These are phyloP conservation scores for Talaromyces borbonicus DNA, from an alignment of 495 filamentous ascomycete species.

Conservation along the genomic window DNA sequence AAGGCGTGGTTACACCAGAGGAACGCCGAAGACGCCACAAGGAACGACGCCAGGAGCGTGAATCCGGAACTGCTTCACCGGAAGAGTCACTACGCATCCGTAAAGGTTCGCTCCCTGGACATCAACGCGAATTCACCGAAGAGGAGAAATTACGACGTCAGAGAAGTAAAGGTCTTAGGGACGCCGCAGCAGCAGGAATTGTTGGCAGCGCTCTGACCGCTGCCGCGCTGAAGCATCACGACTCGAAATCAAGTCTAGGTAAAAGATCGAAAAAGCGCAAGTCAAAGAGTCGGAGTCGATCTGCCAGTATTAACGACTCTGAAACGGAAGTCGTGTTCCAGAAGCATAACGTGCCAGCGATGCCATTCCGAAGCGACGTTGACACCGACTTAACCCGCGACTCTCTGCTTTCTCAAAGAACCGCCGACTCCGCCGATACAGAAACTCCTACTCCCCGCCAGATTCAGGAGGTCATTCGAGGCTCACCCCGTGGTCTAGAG, in stretches of 20 bases:
- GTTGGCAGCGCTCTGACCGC: slow-evolving; percentile 51
- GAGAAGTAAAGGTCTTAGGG: slow-evolving; percentile 49
- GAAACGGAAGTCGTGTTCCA: slow-evolving; percentile 52
- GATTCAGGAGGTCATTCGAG: slow-evolving; percentile 46
- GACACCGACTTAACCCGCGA: slow-evolving; percentile 80
- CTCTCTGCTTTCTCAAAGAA: slow-evolving; percentile 78
- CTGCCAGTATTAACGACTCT: slow-evolving; percentile 45
- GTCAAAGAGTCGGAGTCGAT: slow-evolving; percentile 45
- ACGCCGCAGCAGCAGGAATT: slow-evolving; percentile 44
- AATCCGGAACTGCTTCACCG: slow-evolving; percentile 13
- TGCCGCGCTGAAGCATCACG: slow-evolving; percentile 54
- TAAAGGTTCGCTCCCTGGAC: slow-evolving; percentile 36
- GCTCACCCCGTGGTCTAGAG: slow-evolving; percentile 36
- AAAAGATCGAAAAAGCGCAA: slow-evolving; percentile 36
- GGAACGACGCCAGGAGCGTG: slow-evolving; percentile 33
- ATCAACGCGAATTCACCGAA: slow-evolving; percentile 26
- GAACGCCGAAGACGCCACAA: slow-evolving; percentile 35
- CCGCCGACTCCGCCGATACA: slow-evolving; percentile 58
- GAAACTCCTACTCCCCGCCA: slow-evolving; percentile 37
- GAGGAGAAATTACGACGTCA: slow-evolving; percentile 45
- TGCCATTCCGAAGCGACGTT: slow-evolving; percentile 79
- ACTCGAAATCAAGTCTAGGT: slow-evolving; percentile 51
- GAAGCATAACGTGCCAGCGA: slow-evolving; percentile 58
- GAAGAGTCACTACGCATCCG: slow-evolving; percentile 37
- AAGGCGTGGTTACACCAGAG: slow-evolving; percentile 29